Evolutionary conservation across 2,329 filamentous ascomycete species (phyloP), one percentile per base, ranked within the genome.

Genomic region (Fusarium cyanostomum): DNA sequence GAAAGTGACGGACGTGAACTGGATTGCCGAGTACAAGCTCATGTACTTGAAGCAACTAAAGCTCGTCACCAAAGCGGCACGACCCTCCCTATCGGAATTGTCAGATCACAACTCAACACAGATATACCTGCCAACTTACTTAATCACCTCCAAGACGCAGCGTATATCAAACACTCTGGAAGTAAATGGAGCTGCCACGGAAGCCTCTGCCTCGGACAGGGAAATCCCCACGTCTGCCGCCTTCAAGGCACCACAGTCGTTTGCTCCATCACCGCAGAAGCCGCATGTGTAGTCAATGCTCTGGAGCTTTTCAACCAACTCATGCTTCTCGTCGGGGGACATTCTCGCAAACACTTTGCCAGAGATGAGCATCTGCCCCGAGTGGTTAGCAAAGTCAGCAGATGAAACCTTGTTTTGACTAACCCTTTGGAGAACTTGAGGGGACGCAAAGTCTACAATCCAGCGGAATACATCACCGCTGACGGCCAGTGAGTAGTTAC

Each of bases 41-140:
- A 99, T 99, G 79, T 96, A 99, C 81, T 98, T 99, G 85, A 99
- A 99, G 80, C 95, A 99, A 80, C 92, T 96, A 80, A 99, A 99
- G 77, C 93, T 97, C 11, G 95, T 99, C n/a, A 98, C 94, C 30
- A 99, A 84, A 30, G 96, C 92, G 16, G 94, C 94, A 62, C 96
- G 89, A 16, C 95, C 95, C 81, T 99, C 95, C 66, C 93, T 89
- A 31, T 37, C 33, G 15, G 9, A 1, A 16, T 37, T 15, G 61
- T 77, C 63, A 77, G 69, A 43, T 24, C 13, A 12, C 15, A 33
- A 18, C 12, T 21, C 10, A 28, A 15, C 5, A 7, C 4, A 2
- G 3, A 7, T 5, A 15, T 13, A n/a, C 21, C 21, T 26, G 8
- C 8, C 26, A 26, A 74, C 75, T 67, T 81, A 89, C 87, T 88